Evolutionary conservation across 2,329 filamentous ascomycete species (phyloP), one percentile per base, ranked within the genome.

Genomic region (Pestalotiopsis sp.): DNA sequence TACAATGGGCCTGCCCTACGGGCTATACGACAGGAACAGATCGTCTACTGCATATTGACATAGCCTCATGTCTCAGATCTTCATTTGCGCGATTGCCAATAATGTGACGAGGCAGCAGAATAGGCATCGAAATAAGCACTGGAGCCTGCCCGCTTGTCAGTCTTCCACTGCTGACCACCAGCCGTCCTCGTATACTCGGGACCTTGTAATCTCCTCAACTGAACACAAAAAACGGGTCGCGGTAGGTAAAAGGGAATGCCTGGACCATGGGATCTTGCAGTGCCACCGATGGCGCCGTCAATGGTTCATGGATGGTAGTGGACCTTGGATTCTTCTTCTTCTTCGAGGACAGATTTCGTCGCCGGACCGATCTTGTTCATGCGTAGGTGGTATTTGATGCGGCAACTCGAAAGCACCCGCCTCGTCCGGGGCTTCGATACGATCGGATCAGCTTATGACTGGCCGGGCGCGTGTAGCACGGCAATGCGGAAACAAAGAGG

Each of bases 211-310:
- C 20, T 52, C 38, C 57, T 23, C 27, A 45, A 20, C 13, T 14
- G 61, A 64, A 49, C 61, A 52, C 61, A 64, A 52, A 45, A 36
- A 39, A 5, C 14, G 20, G n/a, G 39, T 45, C 61, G 41, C n/a
- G 20, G 45, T 36, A 13, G 27, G 31, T 36, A 9, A 36, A 36
- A 36, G 27, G 36, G 36, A 49, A 36, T 23, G 39, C 61, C 61
- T 13, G 23, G 61, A 64, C 61, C 38, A 41, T 62, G 59, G 59
- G n/a, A 36, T 59, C 11, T 36, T 49, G 61, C 61, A 45, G 39
- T 64, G 61, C 61, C 61, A 45, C 38, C 49, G 61, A 64, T 20
- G 39, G 61, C 39, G 61, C 61, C 61, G 61, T 49, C 20, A 64
- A 23, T 59, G 41, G 13, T n/a, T 52, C 20, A n/a, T 20, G 6